These are phyloP conservation scores for Gaillardinia entomophila DNA, from an alignment of 805 yeast genomes.

Conservation along the genomic window DNA sequence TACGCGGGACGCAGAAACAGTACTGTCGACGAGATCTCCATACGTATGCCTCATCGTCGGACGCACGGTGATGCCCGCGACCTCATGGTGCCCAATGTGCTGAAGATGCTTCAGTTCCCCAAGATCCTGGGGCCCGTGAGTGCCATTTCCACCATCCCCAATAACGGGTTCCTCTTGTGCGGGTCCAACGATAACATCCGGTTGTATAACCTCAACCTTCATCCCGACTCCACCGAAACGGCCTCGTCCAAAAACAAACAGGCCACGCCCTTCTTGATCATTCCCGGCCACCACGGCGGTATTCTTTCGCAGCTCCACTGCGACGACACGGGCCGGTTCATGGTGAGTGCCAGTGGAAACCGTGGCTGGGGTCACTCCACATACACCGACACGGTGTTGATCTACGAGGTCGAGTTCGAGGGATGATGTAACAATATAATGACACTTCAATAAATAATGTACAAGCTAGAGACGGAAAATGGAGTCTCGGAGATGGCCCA, in stretches of 20 bases:
- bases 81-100: slow-evolving; percentile 39
- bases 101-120: slow-evolving; percentile 68
- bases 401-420: slow-evolving; percentile 67
- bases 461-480: slow-evolving; percentile 15
- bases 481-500: slow-evolving; percentile 26
- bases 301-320: slow-evolving; percentile 68
- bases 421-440: slow-evolving; percentile 4
- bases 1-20: slow-evolving; percentile 89
- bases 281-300: slow-evolving; percentile 98
- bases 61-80: slow-evolving; percentile 15
- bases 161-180: slow-evolving; percentile 70
- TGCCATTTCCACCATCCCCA: slow-evolving; percentile 73
- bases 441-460: not conserved
- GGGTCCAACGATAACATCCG: slow-evolving; percentile 90
- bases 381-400: slow-evolving; percentile 71
- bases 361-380: slow-evolving; percentile 89
- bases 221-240: slow-evolving; percentile 23
- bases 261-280: slow-evolving; percentile 74
- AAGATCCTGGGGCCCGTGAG: slow-evolving; percentile 87
- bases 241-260: slow-evolving; percentile 26
- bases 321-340: slow-evolving; percentile 82
- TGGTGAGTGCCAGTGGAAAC: slow-evolving; percentile 89
- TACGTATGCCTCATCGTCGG: slow-evolving; percentile 47
- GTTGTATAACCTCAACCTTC: slow-evolving; percentile 63
- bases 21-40: slow-evolving; percentile 68